A percentile compares a stretch with the other conserved stretches of the same genome.
Evolutionary conservation across 2,329 filamentous ascomycete genomes (phyloP).

Genomic region (Coleophoma eucalyptorum): DNA sequence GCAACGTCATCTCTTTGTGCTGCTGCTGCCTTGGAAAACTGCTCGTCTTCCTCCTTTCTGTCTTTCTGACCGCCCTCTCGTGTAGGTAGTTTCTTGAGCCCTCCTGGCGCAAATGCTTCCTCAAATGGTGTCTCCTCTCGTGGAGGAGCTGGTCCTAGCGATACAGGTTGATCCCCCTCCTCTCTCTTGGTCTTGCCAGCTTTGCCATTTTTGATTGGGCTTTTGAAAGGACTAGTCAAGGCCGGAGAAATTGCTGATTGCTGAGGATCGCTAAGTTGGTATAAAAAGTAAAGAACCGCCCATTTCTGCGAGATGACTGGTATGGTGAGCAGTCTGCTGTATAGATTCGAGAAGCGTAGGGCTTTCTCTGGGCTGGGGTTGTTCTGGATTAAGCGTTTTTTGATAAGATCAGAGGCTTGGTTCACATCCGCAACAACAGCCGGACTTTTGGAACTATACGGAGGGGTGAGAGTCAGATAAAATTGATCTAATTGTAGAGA

Average conservation of each 20-base stretch:
- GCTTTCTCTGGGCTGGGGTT: slow-evolving; percentile 72
- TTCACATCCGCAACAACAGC: slow-evolving; percentile 58
- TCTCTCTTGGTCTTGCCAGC: slow-evolving; percentile 12
- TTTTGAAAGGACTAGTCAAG: slow-evolving; percentile 27
- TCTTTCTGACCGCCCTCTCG: slow-evolving; percentile 26
- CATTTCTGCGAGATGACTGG: slow-evolving; percentile 94
- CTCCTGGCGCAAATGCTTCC: slow-evolving; percentile 52
- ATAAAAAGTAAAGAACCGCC: slow-evolving; percentile 89
- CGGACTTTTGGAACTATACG: slow-evolving; percentile 19
- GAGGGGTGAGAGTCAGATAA: not conserved
- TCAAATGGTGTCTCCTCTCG: slow-evolving; percentile 30
- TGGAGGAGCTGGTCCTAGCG: slow-evolving; percentile 31
- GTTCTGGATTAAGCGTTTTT: slow-evolving; percentile 77
- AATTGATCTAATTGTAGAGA: not conserved
- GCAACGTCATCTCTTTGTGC: slow-evolving; percentile 21
- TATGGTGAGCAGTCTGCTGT: slow-evolving; percentile 82
- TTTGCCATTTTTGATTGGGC: slow-evolving; percentile 18
- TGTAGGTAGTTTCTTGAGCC: slow-evolving; percentile 31
- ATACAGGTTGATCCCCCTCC: slow-evolving; percentile 11
- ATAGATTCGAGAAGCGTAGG: slow-evolving; percentile 83
- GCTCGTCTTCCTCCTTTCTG: slow-evolving; percentile 25
- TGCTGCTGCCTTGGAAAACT: slow-evolving; percentile 19
- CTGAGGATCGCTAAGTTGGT: slow-evolving; percentile 69
- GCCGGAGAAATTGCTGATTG: slow-evolving; percentile 13
- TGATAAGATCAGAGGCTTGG: slow-evolving; percentile 90